Evolutionary conservation across 129 eudicot genomes (phyloP), one percentile per base, ranked within the genome.

Genomic region (Kitagawia praeruptora): DNA sequence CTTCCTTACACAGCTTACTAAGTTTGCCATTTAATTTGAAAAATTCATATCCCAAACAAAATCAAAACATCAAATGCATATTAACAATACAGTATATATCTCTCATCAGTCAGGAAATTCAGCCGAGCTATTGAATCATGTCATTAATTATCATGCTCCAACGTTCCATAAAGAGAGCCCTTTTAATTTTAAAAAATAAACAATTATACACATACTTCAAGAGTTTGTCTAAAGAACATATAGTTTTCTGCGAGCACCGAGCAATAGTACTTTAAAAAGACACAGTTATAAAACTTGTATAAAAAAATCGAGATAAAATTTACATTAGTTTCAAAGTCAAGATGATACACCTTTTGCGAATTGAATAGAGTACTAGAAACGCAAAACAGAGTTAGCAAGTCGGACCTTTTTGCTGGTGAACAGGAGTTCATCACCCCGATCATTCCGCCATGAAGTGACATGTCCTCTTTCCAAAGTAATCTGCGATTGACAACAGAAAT

Each of bases 401-500:
- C 76, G 19, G 80, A 95, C 98, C 98, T 95, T 92, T 74, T 85
- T 90, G 74, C 97, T 90, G 19, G 93, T 90, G 84, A 95, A 95
- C 40, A 95, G 78, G 82, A 92, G 97, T 71, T 92, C 97, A 80
- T 95, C 97, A 7, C 98, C 98, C 38, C 89, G 85, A 77, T 86
- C 92, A 77, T 86, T 92, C 82, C 93, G 86, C 98, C 98, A 95
- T 42, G 98, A 95, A 70, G 81, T 86, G 70, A 92, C 96, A 45
- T 95, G 98, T 69, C 96, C 98, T 72, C 97, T 96, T 42, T 83
- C 94, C 87, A 95, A 79, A 85, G 90, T 95, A 39, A 95, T 91
- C 98, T 92, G 86, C 34, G 9, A 61, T 70, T 31, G 42, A 78
- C 61, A 23, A 31, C 25, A 12, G 23, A 67, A 8, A 45, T 40